Base-by-base conservation (phyloP, 148 eudicot species). In the Drosera capensis region DNA sequence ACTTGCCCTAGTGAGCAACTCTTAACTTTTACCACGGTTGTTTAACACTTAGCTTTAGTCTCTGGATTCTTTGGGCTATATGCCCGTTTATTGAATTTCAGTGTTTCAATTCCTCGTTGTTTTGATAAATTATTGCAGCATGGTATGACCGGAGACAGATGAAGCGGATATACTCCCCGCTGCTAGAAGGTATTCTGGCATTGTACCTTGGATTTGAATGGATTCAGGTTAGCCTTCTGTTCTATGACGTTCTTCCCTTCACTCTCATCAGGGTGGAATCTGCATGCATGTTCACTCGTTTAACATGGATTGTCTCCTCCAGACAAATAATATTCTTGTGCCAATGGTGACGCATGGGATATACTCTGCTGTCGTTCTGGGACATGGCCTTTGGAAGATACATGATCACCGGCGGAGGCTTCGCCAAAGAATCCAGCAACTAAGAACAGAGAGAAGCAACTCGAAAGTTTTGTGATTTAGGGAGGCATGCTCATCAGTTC, bases 151-250 rank as follows among this genome's bases (percentile, higher is more conserved):
- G 94, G 54, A 63, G 97, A 56, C 95, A 90, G 56, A 73, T 90
- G 95, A 90, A 78, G 30, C 73, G 82, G 72, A 90, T 90, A 38
- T 90, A 85, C 49, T 90, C 99, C 20, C 99, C 99, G 24, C 75
- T 90, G 18, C 64, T 90, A 1, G 97, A 88, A 75, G 79, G 81
- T 45, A 55, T 83, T 48, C 47, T 88, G 55, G 97, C 84, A 6
- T 92, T 88, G 20, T 88, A 83, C 62, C 97, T 88, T n/a, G 97
- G 99, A 47, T 84, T 78, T 25, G 99, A 84, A 65, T 90, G 95
- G 99, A 90, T 71, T 42, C 95, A 90, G 71, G 95, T 84, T 70
- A 48, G 8, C 15, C n/a, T 40, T 6, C 14, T 39, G 9, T 43
- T 1, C 23, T 44, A 30, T 8, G 21, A 24, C n/a, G n/a, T n/a